A percentile compares a stretch with the other conserved stretches of the same genome.
phyloP scores from a whole-genome alignment of 2,329 filamentous ascomycete genomes.

The Coniella lustricola region DNA sequence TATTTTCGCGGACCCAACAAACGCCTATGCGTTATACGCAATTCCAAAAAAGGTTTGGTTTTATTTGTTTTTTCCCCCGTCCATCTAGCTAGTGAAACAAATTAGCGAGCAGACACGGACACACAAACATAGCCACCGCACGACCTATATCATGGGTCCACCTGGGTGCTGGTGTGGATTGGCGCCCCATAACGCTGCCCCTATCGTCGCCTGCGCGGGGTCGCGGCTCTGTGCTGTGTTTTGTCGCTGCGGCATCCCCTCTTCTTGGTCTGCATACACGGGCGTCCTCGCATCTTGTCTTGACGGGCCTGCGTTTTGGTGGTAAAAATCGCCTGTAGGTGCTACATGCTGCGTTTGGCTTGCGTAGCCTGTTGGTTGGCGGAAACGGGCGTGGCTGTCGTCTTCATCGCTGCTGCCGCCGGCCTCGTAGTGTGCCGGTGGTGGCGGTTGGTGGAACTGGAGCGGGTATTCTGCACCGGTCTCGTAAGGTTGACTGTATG shows the following conservation, averaged over 20 bases:
- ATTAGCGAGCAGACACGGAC: background rate
- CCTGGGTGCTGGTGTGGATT: slow-evolving; percentile 11
- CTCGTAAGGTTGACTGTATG: slow-evolving; percentile 16
- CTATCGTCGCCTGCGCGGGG: slow-evolving; percentile 26
- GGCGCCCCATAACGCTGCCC: slow-evolving; percentile 27
- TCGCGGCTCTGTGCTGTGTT: slow-evolving; percentile 16
- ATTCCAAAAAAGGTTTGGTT: no score
- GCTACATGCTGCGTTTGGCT: slow-evolving; percentile 1
- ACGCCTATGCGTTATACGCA: no score
- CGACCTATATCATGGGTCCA: slow-evolving; percentile 12
- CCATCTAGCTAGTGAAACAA: no score
- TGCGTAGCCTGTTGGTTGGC: background rate
- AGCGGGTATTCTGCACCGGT: slow-evolving; percentile 14
- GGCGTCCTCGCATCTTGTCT: background rate
- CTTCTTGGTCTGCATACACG: slow-evolving; percentile 11
- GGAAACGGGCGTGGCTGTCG: background rate
- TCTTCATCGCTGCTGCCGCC: slow-evolving; percentile 4
- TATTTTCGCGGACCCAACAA: background rate
- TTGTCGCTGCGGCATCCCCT: background rate
- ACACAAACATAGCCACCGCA: background rate
- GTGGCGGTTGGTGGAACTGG: slow-evolving; percentile 6
- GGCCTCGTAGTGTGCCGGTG: background rate
- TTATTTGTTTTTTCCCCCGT: no score
- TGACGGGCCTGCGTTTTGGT: slow-evolving; percentile 2
- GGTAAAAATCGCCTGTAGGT: slow-evolving; percentile 5